Evolutionary conservation across 192 early-diverging fungal genomes (phyloP).

Genomic region (Phlyctochytrium bullatum): DNA sequence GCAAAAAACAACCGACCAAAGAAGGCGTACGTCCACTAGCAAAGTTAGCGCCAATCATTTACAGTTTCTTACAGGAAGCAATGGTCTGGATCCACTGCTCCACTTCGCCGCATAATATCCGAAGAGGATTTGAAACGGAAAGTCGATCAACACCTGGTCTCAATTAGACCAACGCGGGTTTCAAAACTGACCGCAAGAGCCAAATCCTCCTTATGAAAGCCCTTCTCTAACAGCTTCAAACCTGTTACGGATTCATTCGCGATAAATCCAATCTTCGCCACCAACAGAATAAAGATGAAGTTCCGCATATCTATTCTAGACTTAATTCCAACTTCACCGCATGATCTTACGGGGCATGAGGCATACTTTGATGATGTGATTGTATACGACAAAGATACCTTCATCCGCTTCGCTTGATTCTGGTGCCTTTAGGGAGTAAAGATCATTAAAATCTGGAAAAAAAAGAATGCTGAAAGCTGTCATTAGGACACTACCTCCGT

Average conservation of each 20-base stretch:
- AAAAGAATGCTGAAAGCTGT: constrained; percentile 5
- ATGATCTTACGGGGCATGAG: constrained; percentile 70
- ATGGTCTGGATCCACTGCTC: constrained; percentile 80
- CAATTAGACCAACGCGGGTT: too few relatives aligned
- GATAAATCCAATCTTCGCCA: constrained; percentile 93
- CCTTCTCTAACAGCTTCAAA: constrained; percentile 92
- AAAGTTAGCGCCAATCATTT: constrained; percentile 1
- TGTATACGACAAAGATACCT: constrained; percentile 58
- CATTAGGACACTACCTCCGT: constrained; percentile 59
- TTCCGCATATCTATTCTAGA: constrained; percentile 69
- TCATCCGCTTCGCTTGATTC: constrained; percentile 9
- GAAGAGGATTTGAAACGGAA: constrained; percentile 94
- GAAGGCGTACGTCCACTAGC: constrained; percentile 86
- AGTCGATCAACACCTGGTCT: constrained; percentile 96
- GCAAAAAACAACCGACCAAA: constrained; percentile 78
- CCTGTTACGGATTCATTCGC: constrained; percentile 93
- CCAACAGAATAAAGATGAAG: constrained; percentile 76
- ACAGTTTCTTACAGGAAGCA: constrained; percentile 64
- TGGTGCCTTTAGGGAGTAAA: too few relatives aligned
- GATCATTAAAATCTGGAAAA: constrained; percentile 6
- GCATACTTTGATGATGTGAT: constrained; percentile 87
- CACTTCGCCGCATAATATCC: constrained; percentile 97
- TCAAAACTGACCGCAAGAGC: constrained; percentile 80
- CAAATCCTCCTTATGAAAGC: constrained; percentile 92
- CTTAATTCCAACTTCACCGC: not conserved